These are phyloP conservation scores for Solanum hybrid DNA, from an alignment of 305 asterid species.

Conservation along the genomic window DNA sequence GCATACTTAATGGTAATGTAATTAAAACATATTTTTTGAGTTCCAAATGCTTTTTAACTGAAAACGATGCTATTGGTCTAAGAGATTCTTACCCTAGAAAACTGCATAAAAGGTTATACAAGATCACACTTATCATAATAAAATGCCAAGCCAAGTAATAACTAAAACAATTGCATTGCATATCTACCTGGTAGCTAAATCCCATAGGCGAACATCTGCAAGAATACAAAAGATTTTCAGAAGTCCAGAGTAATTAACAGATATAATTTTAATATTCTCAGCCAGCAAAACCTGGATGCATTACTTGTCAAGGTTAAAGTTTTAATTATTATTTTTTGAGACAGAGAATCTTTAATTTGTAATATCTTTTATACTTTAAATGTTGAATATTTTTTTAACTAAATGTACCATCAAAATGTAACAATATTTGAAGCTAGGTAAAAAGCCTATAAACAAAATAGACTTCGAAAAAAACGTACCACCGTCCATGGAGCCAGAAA, in stretches of 20 bases:
- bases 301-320: background rate
- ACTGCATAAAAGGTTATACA: background rate
- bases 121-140: background rate
- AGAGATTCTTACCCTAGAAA: background rate
- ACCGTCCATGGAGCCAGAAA: slow-evolving; percentile 95
- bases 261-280: background rate
- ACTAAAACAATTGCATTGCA: background rate
- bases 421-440: background rate
- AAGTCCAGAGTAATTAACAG: background rate
- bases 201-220: slow-evolving; percentile 98
- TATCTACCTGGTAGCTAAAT: slow-evolving; percentile 70
- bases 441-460: background rate
- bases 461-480: slow-evolving; percentile 25
- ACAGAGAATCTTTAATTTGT: background rate
- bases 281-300: background rate
- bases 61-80: background rate
- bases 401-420: background rate
- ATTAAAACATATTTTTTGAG: background rate
- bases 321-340: background rate
- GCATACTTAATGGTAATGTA: background rate
- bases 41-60: background rate
- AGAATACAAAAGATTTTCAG: background rate
- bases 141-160: background rate
- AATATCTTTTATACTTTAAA: background rate
- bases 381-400: background rate